A percentile compares a stretch with the other conserved stretches of the same genome.
These are phyloP conservation scores for Russula virescens DNA, from an alignment of 768 basidiomycete genomes.

Conservation along the genomic window DNA sequence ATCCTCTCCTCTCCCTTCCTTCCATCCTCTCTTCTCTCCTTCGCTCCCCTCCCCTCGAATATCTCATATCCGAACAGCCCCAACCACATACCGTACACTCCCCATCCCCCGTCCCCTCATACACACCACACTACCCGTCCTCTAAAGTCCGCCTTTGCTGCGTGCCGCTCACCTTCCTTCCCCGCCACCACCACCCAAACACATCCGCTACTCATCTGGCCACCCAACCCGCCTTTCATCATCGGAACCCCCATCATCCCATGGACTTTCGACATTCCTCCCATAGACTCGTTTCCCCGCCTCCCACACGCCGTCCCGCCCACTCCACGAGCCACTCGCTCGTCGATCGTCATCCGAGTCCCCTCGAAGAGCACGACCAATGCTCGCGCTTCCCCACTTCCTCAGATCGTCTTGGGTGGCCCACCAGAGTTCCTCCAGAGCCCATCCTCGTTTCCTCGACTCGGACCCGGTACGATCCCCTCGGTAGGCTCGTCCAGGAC, in stretches of 20 bases:
- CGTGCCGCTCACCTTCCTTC: background rate
- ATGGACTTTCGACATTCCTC: conserved; percentile 5
- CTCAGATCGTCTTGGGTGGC: conserved; percentile 12
- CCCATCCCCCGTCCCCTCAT: background rate
- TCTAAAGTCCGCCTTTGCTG: conserved; percentile 19
- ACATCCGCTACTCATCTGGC: conserved; percentile 12
- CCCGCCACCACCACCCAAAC: conserved; percentile 14
- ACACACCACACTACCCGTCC: conserved; percentile 10
- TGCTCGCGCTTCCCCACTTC: conserved; percentile 12
- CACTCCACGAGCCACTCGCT: background rate
- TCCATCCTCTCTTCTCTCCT: background rate
- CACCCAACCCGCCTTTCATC: conserved; percentile 12
- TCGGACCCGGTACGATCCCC: conserved; percentile 20
- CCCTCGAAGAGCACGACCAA: background rate
- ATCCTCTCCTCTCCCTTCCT: background rate
- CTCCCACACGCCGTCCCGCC: background rate
- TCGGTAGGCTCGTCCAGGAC: conserved; percentile 17
- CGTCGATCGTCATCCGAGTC: background rate
- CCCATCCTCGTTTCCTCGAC: background rate
- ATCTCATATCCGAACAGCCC: background rate
- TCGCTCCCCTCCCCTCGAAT: background rate
- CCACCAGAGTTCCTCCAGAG: background rate
- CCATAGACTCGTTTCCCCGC: background rate
- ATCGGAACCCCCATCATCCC: too few species aligned
- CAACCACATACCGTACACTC: background rate